Evolutionary conservation across 2,329 filamentous ascomycete species (phyloP).

Genomic region (Chaetomium sp.): DNA sequence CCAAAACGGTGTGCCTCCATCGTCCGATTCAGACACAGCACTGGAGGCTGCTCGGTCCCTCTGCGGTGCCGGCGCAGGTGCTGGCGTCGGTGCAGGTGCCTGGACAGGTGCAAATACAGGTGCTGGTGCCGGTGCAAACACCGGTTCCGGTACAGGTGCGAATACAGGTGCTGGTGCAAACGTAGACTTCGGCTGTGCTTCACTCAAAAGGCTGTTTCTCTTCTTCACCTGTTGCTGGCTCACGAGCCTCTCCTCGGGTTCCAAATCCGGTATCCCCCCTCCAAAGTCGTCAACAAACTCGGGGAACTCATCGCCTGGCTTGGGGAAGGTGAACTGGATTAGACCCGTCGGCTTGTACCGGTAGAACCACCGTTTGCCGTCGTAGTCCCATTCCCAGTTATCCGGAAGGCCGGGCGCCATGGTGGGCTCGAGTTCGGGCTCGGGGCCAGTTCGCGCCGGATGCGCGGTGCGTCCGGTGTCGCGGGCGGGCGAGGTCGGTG

Average conservation of each 20-base stretch:
- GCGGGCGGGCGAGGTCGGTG: neutral
- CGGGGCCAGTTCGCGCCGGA: neutral
- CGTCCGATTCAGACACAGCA: conserved; percentile 27
- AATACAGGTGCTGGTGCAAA: conserved; percentile 9
- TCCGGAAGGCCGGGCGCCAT: conserved; percentile 43
- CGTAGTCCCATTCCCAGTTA: conserved; percentile 54
- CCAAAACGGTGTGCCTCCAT: conserved; percentile 33
- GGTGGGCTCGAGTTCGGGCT: neutral
- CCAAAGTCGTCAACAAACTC: conserved; percentile 37
- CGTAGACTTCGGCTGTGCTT: conserved; percentile 10
- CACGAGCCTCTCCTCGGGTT: conserved; percentile 47
- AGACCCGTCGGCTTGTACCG: conserved; percentile 48
- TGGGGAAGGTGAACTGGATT: conserved; percentile 51
- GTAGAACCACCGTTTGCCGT: conserved; percentile 53
- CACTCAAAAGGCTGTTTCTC: conserved; percentile 22
- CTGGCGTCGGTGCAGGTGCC: no score
- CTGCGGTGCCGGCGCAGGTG: neutral
- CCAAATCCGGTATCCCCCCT: conserved; percentile 34
- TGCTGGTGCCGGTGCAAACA: no score
- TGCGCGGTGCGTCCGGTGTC: neutral
- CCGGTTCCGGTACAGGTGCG: no score
- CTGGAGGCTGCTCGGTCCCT: conserved; percentile 1
- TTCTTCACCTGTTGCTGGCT: conserved; percentile 45
- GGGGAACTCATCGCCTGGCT: conserved; percentile 52
- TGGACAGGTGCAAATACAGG: no score